These are phyloP conservation scores for Buxus sempervirens DNA, from an alignment of 164 flowering plant species.

Conservation along the genomic window DNA sequence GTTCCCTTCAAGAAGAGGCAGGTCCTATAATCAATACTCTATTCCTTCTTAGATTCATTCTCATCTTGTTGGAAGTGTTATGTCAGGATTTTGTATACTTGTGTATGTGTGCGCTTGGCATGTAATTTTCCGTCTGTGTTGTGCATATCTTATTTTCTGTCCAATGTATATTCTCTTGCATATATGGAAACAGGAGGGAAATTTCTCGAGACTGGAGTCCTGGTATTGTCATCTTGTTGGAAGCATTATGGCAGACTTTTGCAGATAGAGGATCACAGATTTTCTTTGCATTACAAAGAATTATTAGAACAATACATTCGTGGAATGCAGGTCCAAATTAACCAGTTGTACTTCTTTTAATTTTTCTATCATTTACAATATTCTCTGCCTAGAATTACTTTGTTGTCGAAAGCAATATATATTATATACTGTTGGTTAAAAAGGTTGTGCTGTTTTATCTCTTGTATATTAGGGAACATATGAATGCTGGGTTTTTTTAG, in stretches of 20 bases:
- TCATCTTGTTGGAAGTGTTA: too few species aligned
- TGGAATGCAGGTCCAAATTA: constrained; percentile 64
- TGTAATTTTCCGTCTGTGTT: too few species aligned
- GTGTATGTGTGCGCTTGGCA: too few species aligned
- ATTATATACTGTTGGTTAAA: neutral
- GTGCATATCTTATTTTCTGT: neutral
- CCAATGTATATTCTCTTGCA: neutral
- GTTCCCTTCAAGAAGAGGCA: constrained; percentile 45
- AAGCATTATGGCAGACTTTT: constrained; percentile 66
- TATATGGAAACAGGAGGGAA: constrained; percentile 35
- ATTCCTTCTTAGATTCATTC: too few species aligned
- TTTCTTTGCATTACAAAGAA: constrained; percentile 42
- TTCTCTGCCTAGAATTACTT: neutral
- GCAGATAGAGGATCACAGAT: constrained; percentile 54
- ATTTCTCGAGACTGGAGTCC: constrained; percentile 34
- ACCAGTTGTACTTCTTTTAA: neutral
- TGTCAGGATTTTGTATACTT: neutral
- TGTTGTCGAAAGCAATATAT: neutral
- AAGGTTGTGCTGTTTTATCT: neutral
- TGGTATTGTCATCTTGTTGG: constrained; percentile 80
- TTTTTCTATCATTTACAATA: neutral
- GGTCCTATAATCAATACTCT: constrained; percentile 34
- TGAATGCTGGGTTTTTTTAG: neutral
- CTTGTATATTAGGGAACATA: neutral
- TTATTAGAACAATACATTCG: constrained; percentile 63